Conservation (phyloP, 345 rosid genomes). For the Carallia pectinifolia region DNA sequence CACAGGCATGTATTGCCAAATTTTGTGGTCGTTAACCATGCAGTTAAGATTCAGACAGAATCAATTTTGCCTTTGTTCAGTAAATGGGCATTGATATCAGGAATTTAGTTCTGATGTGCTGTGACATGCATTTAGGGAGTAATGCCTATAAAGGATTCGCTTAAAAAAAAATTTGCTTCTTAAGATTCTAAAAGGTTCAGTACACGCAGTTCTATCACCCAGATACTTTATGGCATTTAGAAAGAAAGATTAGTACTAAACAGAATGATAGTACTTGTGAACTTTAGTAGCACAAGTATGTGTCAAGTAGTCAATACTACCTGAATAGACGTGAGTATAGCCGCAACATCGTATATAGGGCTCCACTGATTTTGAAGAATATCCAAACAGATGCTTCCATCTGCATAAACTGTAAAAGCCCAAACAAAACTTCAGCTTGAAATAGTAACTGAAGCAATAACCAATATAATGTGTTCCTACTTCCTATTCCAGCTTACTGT, state of each 20-base stretch:
- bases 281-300: not conserved
- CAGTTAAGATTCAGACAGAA: no score
- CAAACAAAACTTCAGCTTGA: not conserved
- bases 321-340: slow-evolving; percentile 95
- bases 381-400: slow-evolving; percentile 95
- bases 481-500: slow-evolving; percentile 37
- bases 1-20: not conserved
- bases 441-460: not conserved
- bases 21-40: not conserved
- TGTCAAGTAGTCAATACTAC: slow-evolving; percentile 19
- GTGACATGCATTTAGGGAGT: no score
- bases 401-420: slow-evolving; percentile 70
- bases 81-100: no score
- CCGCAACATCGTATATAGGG: slow-evolving; percentile 97
- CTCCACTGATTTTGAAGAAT: slow-evolving; percentile 96
- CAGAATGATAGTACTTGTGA: not conserved
- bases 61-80: no score
- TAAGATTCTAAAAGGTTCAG: no score
- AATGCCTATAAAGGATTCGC: no score
- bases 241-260: not conserved
- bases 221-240: no score
- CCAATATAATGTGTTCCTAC: not conserved
- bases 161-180: no score
- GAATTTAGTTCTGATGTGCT: no score
- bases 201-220: no score